A percentile compares a stretch with the other conserved stretches of the same genome.
Evolutionary conservation across 805 yeast species (phyloP).

Genomic region (Candida xiaguanensis): DNA sequence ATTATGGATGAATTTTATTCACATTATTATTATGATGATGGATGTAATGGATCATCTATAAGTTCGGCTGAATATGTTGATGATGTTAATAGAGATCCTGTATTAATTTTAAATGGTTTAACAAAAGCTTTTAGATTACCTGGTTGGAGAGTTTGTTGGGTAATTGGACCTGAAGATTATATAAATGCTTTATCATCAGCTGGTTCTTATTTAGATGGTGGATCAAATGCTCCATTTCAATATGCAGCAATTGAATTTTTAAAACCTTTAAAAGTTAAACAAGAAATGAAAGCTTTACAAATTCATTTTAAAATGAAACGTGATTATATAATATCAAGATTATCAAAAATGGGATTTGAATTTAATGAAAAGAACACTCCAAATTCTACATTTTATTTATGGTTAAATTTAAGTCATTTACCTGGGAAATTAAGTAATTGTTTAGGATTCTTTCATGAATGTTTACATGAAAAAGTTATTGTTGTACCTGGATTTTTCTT

Average conservation of each 20-base stretch:
- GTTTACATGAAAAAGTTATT: conserved; percentile 55
- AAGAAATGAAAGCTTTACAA: conserved; percentile 57
- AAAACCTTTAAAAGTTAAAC: conserved; percentile 45
- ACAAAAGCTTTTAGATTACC: conserved; percentile 61
- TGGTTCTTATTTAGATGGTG: conserved; percentile 60
- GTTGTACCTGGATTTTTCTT: conserved; percentile 63
- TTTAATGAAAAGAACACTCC: conserved; percentile 45
- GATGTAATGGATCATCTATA: conserved; percentile 49
- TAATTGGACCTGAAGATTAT: conserved; percentile 59
- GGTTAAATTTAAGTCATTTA: conserved; percentile 54
- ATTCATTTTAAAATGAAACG: conserved; percentile 54
- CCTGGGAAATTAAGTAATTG: conserved; percentile 56
- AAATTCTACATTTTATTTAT: conserved; percentile 55
- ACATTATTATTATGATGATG: conserved; percentile 53
- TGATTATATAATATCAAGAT: conserved; percentile 49
- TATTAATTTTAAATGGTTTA: conserved; percentile 55
- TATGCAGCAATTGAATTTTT: conserved; percentile 55
- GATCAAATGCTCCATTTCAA: conserved; percentile 59
- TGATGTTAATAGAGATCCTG: conserved; percentile 58
- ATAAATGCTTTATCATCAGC: conserved; percentile 53
- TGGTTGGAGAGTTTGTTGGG: conserved; percentile 65
- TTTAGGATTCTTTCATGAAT: conserved; percentile 61
- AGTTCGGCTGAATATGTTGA: conserved; percentile 49
- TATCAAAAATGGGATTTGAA: conserved; percentile 50
- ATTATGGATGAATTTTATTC: conserved; percentile 65